Base-by-base conservation (phyloP, 78 protist species). In the Mantamonas sphyraenae region DNA sequence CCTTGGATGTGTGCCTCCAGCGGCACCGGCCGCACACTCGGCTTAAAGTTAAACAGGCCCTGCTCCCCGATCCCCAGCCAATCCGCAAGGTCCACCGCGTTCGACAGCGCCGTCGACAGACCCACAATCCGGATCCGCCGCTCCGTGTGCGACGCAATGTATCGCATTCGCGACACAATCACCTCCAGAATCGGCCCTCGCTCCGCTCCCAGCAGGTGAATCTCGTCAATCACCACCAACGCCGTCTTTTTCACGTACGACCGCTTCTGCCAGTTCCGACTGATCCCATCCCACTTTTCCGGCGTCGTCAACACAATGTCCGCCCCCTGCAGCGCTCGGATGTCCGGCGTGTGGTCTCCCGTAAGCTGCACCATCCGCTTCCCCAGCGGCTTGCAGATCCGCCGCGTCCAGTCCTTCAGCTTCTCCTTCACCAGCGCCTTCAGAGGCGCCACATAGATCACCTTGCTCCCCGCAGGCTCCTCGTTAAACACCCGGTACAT, bases 401-500 rank as follows among this genome's bases (percentile, higher is more conserved):
- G 70, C 20, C n/a, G 71, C 16, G 4, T 1, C 99, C 99, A 98
- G 68, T 95, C 99, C 17, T 66, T 61, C 83, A 95, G 51, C 26
- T 99, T 76, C 88, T 98, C 99, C n/a, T 93, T 83, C 57, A 95
- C 99, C 20, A 98, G 90, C 30, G 99, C 98, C 73, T 96, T 96
- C 63, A 98, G 69, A 16, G 99, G 99, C 33, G 98, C 99, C 19
- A 98, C 91, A 87, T 97, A 98, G n/a, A 98, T 95, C 3, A 81
- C 84, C 84, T 91, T 82, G 26, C 73, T 80, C 26, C 4, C 0
- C 0, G 55, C 72, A 14, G 89, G 90, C 64, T 71, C 39, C 33
- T 17, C 64, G 22, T 62, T 28, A 38, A 88, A 61, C 10, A 80
- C 56, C 30, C 95, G 79, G 33, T 90, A 85, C 62, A 96, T 77